These are phyloP conservation scores for Voacanga thouarsii DNA, from an alignment of 257 asterid species.

Conservation along the genomic window DNA sequence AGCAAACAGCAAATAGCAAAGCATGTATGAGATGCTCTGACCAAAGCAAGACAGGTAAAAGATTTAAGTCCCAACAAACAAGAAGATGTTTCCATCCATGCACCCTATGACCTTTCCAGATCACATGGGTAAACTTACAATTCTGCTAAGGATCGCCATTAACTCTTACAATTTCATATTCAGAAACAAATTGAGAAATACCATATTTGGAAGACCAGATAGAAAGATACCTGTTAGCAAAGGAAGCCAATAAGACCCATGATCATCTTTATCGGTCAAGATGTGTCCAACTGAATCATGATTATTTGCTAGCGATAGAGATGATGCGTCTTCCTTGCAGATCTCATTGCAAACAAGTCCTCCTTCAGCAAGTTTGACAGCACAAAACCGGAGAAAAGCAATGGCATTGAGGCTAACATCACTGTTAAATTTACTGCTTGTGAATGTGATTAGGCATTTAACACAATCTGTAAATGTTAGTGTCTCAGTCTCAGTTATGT, in stretches of 20 bases:
- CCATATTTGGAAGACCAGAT: neutral
- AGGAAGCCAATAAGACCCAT: conserved; percentile 77
- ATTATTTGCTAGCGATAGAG: conserved; percentile 30
- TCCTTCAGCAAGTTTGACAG: conserved; percentile 96
- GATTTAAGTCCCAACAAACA: neutral
- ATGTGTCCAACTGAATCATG: conserved; percentile 52
- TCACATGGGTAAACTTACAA: neutral
- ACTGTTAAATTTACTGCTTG: conserved; percentile 89
- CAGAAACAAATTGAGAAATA: neutral
- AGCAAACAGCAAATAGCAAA: neutral
- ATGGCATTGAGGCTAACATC: conserved; percentile 98
- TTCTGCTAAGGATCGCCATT: neutral
- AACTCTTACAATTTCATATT: neutral
- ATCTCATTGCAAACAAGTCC: conserved; percentile 75
- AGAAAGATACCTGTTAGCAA: conserved; percentile 69
- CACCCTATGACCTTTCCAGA: neutral
- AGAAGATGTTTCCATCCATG: neutral
- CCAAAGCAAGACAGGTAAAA: neutral
- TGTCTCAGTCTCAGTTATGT: conserved; percentile 92
- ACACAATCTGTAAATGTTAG: conserved; percentile 91
- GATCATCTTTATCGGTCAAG: conserved; percentile 59
- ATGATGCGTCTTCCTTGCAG: conserved; percentile 45
- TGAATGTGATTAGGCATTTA: conserved; percentile 91
- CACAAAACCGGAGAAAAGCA: conserved; percentile 98
- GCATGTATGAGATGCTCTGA: neutral